Percentiles rank a stretch among this genome's conserved stretches.
Evolutionary conservation across 177 flowering plant species (phyloP).

Genomic region (Vitis hybrid): DNA sequence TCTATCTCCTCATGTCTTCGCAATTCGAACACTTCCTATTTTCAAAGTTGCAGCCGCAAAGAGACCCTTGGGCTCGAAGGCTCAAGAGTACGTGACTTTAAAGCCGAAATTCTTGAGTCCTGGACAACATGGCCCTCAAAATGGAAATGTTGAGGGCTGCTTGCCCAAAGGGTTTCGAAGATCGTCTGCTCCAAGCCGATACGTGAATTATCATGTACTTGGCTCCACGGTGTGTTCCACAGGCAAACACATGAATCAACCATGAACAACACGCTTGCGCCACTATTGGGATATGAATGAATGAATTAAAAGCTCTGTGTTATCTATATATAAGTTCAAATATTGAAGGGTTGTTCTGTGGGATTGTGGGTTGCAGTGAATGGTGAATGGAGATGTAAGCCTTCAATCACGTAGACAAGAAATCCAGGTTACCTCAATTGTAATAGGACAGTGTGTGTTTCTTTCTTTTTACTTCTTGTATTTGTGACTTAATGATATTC

Average conservation of each 20-base stretch:
- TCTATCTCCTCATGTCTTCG: constrained; percentile 11
- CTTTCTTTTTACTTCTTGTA: too few relatives aligned
- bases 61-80: constrained; percentile 13
- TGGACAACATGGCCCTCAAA: not conserved
- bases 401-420: too few relatives aligned
- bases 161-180: constrained; percentile 55
- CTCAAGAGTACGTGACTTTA: constrained; percentile 8
- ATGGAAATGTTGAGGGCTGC: constrained; percentile 29
- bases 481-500: too few relatives aligned
- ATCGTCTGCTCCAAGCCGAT: constrained; percentile 60
- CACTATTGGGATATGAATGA: too few relatives aligned
- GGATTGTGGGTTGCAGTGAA: too few relatives aligned
- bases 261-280: constrained; percentile 6
- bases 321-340: too few relatives aligned
- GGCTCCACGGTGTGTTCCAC: constrained; percentile 27
- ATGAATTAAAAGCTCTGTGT: too few relatives aligned
- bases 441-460: too few relatives aligned
- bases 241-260: not conserved
- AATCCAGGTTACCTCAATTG: too few relatives aligned
- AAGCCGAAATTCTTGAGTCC: constrained; percentile 7
- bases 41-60: constrained; percentile 8
- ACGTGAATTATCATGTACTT: constrained; percentile 32
- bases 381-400: too few relatives aligned
- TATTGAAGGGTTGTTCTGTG: too few relatives aligned
- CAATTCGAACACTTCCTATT: not conserved